Evolutionary conservation across 2,329 filamentous ascomycete species (phyloP).

Genomic region (Stylonectria norvegica): DNA sequence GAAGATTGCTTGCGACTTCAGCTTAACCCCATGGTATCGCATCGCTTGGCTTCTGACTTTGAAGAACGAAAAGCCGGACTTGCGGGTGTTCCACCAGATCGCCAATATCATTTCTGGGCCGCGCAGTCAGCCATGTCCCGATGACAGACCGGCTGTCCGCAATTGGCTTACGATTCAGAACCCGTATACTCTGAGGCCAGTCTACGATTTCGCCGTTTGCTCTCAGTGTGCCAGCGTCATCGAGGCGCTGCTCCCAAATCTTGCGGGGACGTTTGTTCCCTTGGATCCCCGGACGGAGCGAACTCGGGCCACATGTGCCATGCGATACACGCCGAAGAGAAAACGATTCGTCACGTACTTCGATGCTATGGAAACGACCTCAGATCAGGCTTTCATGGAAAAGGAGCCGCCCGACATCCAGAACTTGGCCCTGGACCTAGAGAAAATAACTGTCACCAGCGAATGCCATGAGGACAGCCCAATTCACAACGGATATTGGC

Average conservation of each 20-base stretch:
- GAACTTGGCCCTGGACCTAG: slow-evolving; percentile 61
- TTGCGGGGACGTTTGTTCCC: slow-evolving; percentile 63
- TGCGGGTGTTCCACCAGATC: slow-evolving; percentile 67
- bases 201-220: slow-evolving; percentile 74
- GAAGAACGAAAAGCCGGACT: slow-evolving; percentile 63
- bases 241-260: slow-evolving; percentile 68
- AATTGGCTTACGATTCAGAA: slow-evolving; percentile 76
- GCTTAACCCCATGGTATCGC: slow-evolving; percentile 72
- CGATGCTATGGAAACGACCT: slow-evolving; percentile 56
- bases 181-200: slow-evolving; percentile 57
- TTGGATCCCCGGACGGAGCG: slow-evolving; percentile 45
- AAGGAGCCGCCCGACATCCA: slow-evolving; percentile 52
- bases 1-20: slow-evolving; percentile 73
- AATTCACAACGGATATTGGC: slow-evolving; percentile 65
- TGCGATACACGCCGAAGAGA: slow-evolving; percentile 56
- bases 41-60: slow-evolving; percentile 79
- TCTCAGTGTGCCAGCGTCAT: slow-evolving; percentile 69
- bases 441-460: slow-evolving; percentile 52
- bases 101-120: slow-evolving; percentile 54
- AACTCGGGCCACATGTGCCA: slow-evolving; percentile 59
- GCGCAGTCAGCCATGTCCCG: slow-evolving; percentile 55
- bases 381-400: slow-evolving; percentile 47
- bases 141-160: slow-evolving; percentile 51
- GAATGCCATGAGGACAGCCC: slow-evolving; percentile 66
- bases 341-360: slow-evolving; percentile 58